These are phyloP conservation scores for Mortierella sp. DNA, from an alignment of 371 early-diverging fungal genomes.

Conservation along the genomic window DNA sequence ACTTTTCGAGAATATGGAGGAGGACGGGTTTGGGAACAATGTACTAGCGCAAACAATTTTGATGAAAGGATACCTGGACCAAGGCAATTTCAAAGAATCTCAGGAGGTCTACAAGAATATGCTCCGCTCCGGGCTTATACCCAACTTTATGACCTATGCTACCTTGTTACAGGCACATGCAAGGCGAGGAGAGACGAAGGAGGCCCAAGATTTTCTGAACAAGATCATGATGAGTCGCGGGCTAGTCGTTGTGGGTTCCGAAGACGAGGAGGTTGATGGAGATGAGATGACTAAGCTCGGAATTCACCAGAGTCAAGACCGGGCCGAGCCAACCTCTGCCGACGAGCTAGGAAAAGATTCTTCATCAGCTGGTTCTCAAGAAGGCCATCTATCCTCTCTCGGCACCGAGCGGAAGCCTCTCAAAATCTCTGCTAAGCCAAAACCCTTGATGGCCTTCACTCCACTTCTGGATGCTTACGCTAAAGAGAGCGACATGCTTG, in stretches of 20 bases:
- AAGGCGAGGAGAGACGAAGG: slow-evolving; percentile 36
- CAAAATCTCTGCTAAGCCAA: slow-evolving; percentile 25
- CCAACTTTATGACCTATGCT: slow-evolving; percentile 56
- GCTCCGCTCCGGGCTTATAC: slow-evolving; percentile 43
- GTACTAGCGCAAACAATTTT: slow-evolving; percentile 54
- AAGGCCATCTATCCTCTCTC: slow-evolving; percentile 26
- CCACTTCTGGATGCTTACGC: slow-evolving; percentile 54
- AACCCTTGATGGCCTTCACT: slow-evolving; percentile 29
- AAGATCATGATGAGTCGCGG: slow-evolving; percentile 39
- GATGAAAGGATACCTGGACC: slow-evolving; percentile 50
- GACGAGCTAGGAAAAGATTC: background rate
- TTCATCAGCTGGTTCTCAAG: background rate
- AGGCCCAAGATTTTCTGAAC: slow-evolving; percentile 36
- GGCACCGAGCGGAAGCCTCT: slow-evolving; percentile 54
- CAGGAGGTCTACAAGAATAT: slow-evolving; percentile 44
- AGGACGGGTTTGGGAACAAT: slow-evolving; percentile 49
- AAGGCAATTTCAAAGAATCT: slow-evolving; percentile 37
- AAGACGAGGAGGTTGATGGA: slow-evolving; percentile 19
- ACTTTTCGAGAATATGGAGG: slow-evolving; percentile 51
- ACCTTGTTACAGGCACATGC: slow-evolving; percentile 42
- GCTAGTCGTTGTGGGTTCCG: slow-evolving; percentile 19
- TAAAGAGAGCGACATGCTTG: slow-evolving; percentile 41
- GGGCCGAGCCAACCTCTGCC: slow-evolving; percentile 2
- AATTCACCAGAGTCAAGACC: slow-evolving; percentile 15
- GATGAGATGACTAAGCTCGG: slow-evolving; percentile 13